These are phyloP conservation scores for Quambalaria eucalypti DNA, from an alignment of 1,284 basidiomycete species.

Conservation along the genomic window DNA sequence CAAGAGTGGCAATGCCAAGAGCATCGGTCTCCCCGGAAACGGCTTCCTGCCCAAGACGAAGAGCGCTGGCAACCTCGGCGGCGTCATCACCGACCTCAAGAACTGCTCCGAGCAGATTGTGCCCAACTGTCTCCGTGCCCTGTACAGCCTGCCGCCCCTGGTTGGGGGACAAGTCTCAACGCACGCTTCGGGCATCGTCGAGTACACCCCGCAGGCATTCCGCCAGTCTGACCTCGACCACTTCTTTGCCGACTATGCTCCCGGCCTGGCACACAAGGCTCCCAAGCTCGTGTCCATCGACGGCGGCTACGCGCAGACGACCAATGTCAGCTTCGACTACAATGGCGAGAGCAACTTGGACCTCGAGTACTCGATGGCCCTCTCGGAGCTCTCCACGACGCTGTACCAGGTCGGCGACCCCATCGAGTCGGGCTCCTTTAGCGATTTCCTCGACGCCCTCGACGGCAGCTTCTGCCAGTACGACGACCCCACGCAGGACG, in stretches of 20 bases:
- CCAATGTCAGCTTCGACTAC: conserved; percentile 47
- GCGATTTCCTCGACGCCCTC: conserved; percentile 50
- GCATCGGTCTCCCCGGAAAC: neutral
- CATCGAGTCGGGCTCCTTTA: conserved; percentile 26
- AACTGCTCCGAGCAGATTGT: conserved; percentile 53
- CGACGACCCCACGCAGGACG: conserved; percentile 56
- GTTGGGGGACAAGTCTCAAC: conserved; percentile 51
- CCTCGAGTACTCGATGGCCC: conserved; percentile 53
- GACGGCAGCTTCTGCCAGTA: conserved; percentile 57
- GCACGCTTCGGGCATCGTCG: conserved; percentile 55
- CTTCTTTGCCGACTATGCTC: conserved; percentile 51
- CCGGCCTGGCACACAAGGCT: conserved; percentile 37
- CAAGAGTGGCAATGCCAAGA: neutral
- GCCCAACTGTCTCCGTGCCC: conserved; percentile 51
- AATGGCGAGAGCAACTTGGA: conserved; percentile 56
- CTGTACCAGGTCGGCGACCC: conserved; percentile 54
- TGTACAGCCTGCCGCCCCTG: conserved; percentile 50
- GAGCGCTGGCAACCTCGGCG: neutral
- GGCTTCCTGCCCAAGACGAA: neutral
- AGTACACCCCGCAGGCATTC: conserved; percentile 54
- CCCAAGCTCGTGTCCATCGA: conserved; percentile 52
- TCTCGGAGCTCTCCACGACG: conserved; percentile 50
- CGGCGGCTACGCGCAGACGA: conserved; percentile 50
- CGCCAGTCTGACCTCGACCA: conserved; percentile 51
- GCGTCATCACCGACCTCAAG: conserved; percentile 33